Evolutionary conservation across 108 stramenopile species (phyloP).

Genomic region (Cyclotella baltica): DNA sequence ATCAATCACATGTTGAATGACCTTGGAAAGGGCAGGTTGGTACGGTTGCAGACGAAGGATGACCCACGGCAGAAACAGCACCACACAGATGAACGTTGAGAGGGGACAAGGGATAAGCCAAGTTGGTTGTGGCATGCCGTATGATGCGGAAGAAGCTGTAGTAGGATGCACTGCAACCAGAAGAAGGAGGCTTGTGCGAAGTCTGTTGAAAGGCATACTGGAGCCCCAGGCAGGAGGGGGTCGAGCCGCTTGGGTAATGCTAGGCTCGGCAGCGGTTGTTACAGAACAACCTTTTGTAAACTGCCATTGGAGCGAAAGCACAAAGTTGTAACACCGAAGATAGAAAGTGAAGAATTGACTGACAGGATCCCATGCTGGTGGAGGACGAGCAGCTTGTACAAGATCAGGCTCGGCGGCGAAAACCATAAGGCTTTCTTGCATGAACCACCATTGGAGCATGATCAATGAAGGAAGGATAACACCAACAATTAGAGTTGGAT

Average conservation of each 20-base stretch:
- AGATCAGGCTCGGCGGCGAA: conserved; percentile 9
- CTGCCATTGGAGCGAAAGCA: background rate
- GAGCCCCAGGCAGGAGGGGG: background rate
- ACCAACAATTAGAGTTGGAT: background rate
- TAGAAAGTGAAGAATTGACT: no score
- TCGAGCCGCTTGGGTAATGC: background rate
- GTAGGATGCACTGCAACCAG: background rate
- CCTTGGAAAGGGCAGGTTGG: background rate
- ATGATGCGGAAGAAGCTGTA: background rate
- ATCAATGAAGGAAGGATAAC: no score
- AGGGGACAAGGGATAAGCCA: background rate
- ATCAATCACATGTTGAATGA: background rate
- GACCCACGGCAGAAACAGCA: background rate
- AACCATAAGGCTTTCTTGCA: background rate
- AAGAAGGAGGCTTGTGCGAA: background rate
- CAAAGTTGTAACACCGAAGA: no score
- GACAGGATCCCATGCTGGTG: background rate
- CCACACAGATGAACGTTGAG: no score
- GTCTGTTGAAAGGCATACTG: background rate
- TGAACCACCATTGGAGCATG: conserved; percentile 16
- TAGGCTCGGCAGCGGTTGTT: background rate
- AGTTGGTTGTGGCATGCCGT: background rate
- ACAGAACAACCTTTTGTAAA: background rate
- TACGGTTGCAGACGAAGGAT: background rate
- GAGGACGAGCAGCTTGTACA: background rate